Conservation (phyloP, 495 filamentous ascomycete genomes). For the Parathielavia hyrcaniae region DNA sequence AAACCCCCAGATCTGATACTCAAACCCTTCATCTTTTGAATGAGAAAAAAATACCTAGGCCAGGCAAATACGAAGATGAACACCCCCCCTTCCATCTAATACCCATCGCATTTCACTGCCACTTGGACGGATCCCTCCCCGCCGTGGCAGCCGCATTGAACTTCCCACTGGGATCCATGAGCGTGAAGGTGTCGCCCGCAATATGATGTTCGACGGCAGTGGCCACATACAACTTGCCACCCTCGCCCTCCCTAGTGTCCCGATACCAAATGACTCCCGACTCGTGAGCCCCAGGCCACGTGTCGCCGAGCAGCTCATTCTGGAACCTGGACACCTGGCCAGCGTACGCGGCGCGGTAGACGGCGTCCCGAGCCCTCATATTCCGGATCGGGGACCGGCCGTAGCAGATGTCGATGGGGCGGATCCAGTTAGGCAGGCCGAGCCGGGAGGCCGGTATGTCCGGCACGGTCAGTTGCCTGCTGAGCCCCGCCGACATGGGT, state of each 20-base stretch:
- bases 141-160: too few species aligned
- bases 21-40: too few species aligned
- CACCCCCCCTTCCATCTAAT: too few species aligned
- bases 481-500: too few species aligned
- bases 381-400: neutral
- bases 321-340: neutral
- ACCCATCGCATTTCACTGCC: too few species aligned
- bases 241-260: neutral
- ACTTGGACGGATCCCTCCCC: too few species aligned
- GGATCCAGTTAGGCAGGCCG: neutral
- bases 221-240: neutral
- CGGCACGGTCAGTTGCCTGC: neutral
- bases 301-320: constrained; percentile 4
- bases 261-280: constrained; percentile 5
- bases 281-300: neutral
- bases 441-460: neutral
- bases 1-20: too few species aligned
- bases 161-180: neutral
- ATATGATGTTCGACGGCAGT: neutral
- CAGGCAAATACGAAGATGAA: too few species aligned
- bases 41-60: too few species aligned
- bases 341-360: neutral
- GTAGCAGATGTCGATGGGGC: constrained; percentile 9
- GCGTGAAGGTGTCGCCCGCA: neutral
- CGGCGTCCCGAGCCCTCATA: neutral